These are phyloP conservation scores for Cordyceps militaris DNA, from an alignment of 2,329 filamentous ascomycete genomes.

Conservation along the genomic window DNA sequence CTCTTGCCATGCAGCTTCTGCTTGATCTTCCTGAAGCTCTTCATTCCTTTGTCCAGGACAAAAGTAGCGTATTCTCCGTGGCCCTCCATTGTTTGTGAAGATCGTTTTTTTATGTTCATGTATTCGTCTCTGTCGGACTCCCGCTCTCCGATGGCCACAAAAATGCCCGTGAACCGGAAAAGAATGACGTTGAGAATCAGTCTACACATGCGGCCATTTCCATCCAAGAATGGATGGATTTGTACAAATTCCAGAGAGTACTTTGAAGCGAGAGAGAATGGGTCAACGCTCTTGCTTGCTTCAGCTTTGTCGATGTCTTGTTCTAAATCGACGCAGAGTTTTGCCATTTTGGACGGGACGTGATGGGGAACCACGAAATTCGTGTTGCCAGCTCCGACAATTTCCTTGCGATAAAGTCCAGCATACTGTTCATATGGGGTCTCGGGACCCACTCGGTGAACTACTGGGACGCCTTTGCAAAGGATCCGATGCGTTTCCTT, in stretches of 20 bases:
- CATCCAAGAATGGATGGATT: constrained; percentile 34
- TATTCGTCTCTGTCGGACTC: constrained; percentile 7
- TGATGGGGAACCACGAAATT: constrained; percentile 22
- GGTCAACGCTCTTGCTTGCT: constrained; percentile 17
- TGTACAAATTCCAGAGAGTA: constrained; percentile 25
- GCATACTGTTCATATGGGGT: constrained; percentile 19
- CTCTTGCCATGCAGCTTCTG: constrained; percentile 17
- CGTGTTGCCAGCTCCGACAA: constrained; percentile 20
- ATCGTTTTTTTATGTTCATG: constrained; percentile 20
- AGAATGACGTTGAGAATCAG: constrained; percentile 32
- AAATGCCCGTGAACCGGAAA: constrained; percentile 20
- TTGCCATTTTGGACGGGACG: constrained; percentile 21
- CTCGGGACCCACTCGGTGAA: background rate
- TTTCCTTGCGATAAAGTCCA: constrained; percentile 19
- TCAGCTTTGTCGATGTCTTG: constrained; percentile 12
- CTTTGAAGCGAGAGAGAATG: constrained; percentile 24
- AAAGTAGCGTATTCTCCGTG: constrained; percentile 24
- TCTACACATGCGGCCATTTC: constrained; percentile 31
- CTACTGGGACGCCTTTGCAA: background rate
- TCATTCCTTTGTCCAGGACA: constrained; percentile 16
- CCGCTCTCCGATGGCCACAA: constrained; percentile 19
- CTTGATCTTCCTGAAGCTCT: constrained; percentile 17
- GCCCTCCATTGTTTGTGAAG: constrained; percentile 18
- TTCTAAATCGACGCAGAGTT: constrained; percentile 20
- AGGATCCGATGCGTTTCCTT: background rate